Evolutionary conservation across 306 rosid genomes (phyloP), one percentile per base, ranked within the genome.

Genomic region (Benincasa hispida): DNA sequence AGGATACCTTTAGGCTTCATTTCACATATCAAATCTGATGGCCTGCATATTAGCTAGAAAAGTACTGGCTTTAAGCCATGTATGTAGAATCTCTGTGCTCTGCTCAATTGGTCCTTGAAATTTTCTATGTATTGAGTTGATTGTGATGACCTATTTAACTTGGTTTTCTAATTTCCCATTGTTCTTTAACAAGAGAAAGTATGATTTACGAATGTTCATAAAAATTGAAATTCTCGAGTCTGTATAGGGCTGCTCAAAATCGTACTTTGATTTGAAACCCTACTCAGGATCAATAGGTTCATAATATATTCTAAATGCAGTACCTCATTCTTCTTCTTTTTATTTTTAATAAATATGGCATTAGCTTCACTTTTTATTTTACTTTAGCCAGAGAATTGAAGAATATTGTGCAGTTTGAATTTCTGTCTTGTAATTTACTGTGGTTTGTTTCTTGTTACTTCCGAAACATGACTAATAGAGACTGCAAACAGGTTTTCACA

Each of bases 401-500:
- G 28, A 35, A 35, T 45, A 37, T 24, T 8, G 27, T n/a, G 50
- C 18, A 19, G 27, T 9, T 65, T 35, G 72, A 19, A 35, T 65
- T 35, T 65, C 72, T 65, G 17, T 65, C 72, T 37, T 65, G 67
- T 61, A n/a, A 59, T 61, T 30, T 30, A 24, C 25, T 59, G 14
- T 68, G 56, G 2, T 68, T 53, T 45, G 75, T 69, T 48, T 32
- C 50, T 51, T 35, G 72, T 21, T 48, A 11, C 8, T 57, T 15
- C 0, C 22, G 5, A 57, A 37, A 25, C 34, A 57, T 75, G n/a
- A 70, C 11, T 56, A 41, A 34, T 83, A 58, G 59, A 75, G 30
- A 42, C 37, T 19, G 41, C 39, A 34, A 51, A 65, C 95, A 91
- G 98, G 96, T 74, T 77, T 56, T 48, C 78, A 32, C 78, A 83